A percentile compares a stretch with the other conserved stretches of the same genome.
phyloP scores from a whole-genome alignment of 257 asterid genomes.

The Rehmannia glutinosa region DNA sequence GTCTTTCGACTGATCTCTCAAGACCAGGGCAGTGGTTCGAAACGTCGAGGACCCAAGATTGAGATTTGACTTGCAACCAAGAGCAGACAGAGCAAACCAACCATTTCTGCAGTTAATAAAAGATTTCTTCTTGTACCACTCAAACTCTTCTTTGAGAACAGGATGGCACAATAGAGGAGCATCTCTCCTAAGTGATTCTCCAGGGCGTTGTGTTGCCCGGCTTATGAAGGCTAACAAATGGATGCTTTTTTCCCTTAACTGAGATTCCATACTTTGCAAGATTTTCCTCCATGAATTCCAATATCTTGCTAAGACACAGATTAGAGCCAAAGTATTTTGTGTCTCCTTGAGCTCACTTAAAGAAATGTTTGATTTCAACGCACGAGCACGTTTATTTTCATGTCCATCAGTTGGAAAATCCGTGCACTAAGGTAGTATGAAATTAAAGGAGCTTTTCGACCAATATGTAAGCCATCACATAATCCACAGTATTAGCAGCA shows the following conservation, averaged over 20 bases:
- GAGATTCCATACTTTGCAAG: slow-evolving; percentile 72
- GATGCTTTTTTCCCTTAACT: slow-evolving; percentile 73
- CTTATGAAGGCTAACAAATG: slow-evolving; percentile 90
- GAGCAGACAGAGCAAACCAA: slow-evolving; percentile 86
- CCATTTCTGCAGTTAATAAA: slow-evolving; percentile 73
- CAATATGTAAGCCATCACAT: slow-evolving; percentile 68
- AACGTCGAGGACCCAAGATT: slow-evolving; percentile 43
- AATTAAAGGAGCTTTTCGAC: slow-evolving; percentile 68
- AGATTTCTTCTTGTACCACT: slow-evolving; percentile 63
- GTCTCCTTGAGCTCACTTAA: slow-evolving; percentile 73
- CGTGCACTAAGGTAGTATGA: slow-evolving; percentile 69
- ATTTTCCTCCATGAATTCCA: slow-evolving; percentile 67
- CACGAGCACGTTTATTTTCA: slow-evolving; percentile 78
- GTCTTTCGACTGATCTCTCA: slow-evolving; percentile 48
- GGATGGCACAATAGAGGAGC: slow-evolving; percentile 69
- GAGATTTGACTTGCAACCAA: slow-evolving; percentile 58
- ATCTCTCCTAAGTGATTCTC: slow-evolving; percentile 51
- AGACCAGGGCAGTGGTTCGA: slow-evolving; percentile 36
- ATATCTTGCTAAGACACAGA: slow-evolving; percentile 74
- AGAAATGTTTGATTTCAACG: slow-evolving; percentile 55
- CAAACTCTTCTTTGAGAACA: slow-evolving; percentile 68
- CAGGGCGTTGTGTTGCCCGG: slow-evolving; percentile 67
- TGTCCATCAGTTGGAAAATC: slow-evolving; percentile 67
- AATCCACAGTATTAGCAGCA: slow-evolving; percentile 47
- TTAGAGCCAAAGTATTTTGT: slow-evolving; percentile 58